phyloP scores from a whole-genome alignment of 129 eudicot genomes.

The Kitagawia praeruptora region DNA sequence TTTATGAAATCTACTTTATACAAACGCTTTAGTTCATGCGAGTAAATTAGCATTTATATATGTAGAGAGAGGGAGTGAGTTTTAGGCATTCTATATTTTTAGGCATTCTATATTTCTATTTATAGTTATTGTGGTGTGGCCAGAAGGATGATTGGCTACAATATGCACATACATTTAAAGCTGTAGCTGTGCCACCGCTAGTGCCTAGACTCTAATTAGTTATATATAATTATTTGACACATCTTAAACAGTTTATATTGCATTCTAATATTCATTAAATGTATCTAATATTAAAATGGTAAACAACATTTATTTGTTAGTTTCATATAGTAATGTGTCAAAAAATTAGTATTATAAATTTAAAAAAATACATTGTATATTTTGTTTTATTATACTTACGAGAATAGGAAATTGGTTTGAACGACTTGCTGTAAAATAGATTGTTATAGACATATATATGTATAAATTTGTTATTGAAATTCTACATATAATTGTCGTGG shows the following conservation, averaged over 20 bases:
- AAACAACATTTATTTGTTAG: neutral
- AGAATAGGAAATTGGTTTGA: neutral
- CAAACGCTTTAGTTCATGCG: neutral
- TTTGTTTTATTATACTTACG: neutral
- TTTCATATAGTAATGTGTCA: neutral
- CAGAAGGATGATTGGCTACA: too few relatives aligned
- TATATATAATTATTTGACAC: too few relatives aligned
- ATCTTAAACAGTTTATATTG: too few relatives aligned
- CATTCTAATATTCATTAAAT: too few relatives aligned
- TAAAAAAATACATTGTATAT: neutral
- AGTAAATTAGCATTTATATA: neutral
- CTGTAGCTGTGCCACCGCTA: too few relatives aligned
- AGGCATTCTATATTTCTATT: too few relatives aligned
- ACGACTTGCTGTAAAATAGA: neutral
- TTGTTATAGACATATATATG: neutral
- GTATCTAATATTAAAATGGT: neutral
- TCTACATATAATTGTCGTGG: neutral
- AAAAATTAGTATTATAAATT: neutral
- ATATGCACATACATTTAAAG: neutral
- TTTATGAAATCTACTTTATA: neutral
- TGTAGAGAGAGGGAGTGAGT: too few relatives aligned
- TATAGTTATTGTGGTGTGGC: too few relatives aligned
- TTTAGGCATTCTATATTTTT: too few relatives aligned
- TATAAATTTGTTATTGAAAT: too few relatives aligned
- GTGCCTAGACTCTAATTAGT: too few relatives aligned